Base-by-base conservation (phyloP, 169 alveolate species). In the Babesia caballi region DNA sequence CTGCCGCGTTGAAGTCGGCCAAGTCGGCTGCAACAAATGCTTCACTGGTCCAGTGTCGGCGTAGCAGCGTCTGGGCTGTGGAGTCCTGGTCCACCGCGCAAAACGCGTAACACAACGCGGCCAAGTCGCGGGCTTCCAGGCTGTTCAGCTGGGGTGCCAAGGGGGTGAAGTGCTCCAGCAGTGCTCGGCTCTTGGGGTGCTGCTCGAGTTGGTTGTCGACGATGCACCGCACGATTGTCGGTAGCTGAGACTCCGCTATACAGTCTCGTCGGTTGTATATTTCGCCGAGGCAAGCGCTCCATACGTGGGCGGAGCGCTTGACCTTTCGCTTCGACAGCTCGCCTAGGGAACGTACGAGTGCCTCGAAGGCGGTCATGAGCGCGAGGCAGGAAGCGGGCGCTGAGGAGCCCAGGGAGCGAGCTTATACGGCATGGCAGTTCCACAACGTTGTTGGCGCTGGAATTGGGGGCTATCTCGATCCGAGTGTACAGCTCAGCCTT, bases 271-370 rank as follows among this genome's bases (percentile, higher is more conserved):
- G 35, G 50, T 32, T 8, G 38, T 51, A 59, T 1, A 78, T 12
- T 12, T 68, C 77, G 23, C 49, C 51, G 8, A 78, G 44, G 21
- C 66, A n/a, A 19, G 74, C 25, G 19, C 46, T 38, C 87, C 81
- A 78, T 1, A 78, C 50, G 33, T 47, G 66, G 17, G 87, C 81
- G 14, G 72, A 53, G 9, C 87, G 72, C 63, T 78, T 78, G 11
- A 78, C 73, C 66, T 67, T 78, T 70, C 82, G 14, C 42, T 78
- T 78, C 4, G 87, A 52, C 4, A 78, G 50, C 35, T 78, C 87
- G 11, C 53, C 61, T 6, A 78, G 53, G 38, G 87, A 78, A 28
- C 51, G 33, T 14, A 76, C 33, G 30, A 76, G 35, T 21, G 71
- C 46, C 6, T 76, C 80, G 23, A 76, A 6, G 8, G 47, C 32